phyloP scores from a whole-genome alignment of 441 rosid species.

The Adansonia grandidieri region DNA sequence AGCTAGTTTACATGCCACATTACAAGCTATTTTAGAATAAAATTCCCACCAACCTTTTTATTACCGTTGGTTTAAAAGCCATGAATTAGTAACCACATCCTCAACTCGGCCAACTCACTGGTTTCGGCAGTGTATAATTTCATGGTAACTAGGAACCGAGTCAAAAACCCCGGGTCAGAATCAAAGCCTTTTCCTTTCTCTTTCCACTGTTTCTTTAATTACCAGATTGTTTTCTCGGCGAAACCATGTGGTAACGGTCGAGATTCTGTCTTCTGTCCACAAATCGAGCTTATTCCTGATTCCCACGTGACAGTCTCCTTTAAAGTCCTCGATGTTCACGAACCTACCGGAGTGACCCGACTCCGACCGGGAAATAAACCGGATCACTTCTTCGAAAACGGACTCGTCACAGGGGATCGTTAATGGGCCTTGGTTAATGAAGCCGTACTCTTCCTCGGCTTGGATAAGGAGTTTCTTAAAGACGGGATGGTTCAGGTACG shows the following conservation, averaged over 20 bases:
- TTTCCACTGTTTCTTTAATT: constrained; percentile 10
- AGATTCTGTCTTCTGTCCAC: constrained; percentile 58
- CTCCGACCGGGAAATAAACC: constrained; percentile 60
- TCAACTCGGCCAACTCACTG: constrained; percentile 29
- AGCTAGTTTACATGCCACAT: constrained; percentile 23
- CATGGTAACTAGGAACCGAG: constrained; percentile 40
- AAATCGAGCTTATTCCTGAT: background rate
- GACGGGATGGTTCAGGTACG: constrained; percentile 85
- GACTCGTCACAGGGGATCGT: constrained; percentile 8
- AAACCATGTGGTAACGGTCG: constrained; percentile 67
- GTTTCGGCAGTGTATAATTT: constrained; percentile 2
- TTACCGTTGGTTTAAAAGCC: too few species aligned
- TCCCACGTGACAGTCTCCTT: constrained; percentile 32
- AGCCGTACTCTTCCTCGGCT: constrained; percentile 18
- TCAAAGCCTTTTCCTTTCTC: constrained; percentile 16
- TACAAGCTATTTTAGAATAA: constrained; percentile 7
- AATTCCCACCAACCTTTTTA: constrained; percentile 7
- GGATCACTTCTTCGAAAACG: constrained; percentile 38
- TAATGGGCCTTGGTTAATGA: constrained; percentile 4
- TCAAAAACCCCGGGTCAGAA: constrained; percentile 45
- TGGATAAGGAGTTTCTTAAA: constrained; percentile 49
- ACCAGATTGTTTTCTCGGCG: constrained; percentile 57
- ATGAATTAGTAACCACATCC: constrained; percentile 2
- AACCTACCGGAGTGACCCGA: constrained; percentile 47
- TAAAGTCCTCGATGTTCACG: constrained; percentile 54